A percentile compares a stretch with the other conserved stretches of the same genome.
Conservation (phyloP, 2,329 filamentous ascomycete species). For the Canariomyces notabilis region DNA sequence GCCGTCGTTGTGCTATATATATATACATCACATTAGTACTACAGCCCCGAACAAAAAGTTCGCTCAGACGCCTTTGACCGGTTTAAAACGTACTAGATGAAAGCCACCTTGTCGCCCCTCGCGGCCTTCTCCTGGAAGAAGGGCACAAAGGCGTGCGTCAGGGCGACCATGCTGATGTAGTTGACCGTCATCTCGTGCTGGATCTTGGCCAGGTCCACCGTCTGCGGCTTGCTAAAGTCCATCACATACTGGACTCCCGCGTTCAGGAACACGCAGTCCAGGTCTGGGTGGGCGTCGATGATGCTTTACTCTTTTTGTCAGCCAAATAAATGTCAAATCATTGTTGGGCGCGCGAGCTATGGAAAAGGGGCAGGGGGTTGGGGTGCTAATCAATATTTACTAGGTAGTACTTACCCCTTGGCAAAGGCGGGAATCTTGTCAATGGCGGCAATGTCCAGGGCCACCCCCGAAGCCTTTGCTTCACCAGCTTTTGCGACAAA, state of each 20-base stretch:
- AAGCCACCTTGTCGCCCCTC: no score
- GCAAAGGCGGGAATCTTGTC: constrained; percentile 39
- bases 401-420: constrained; percentile 28
- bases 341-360: neutral
- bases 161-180: constrained; percentile 22
- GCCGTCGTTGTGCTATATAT: no score
- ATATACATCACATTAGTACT: no score
- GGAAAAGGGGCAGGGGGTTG: neutral
- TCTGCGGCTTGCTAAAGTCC: constrained; percentile 40
- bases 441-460: constrained; percentile 44
- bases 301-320: constrained; percentile 28
- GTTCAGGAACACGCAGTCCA: constrained; percentile 55
- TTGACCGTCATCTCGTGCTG: constrained; percentile 27
- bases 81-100: no score
- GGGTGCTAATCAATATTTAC: neutral
- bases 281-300: constrained; percentile 37
- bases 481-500: constrained; percentile 44
- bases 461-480: constrained; percentile 36
- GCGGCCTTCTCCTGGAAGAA: no score
- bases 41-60: no score
- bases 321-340: neutral
- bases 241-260: constrained; percentile 48
- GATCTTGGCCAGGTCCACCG: constrained; percentile 32
- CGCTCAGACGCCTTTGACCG: no score
- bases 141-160: no score